phyloP scores from a whole-genome alignment of 202 grass and related monocot species.

The Saccharum hybrid region DNA sequence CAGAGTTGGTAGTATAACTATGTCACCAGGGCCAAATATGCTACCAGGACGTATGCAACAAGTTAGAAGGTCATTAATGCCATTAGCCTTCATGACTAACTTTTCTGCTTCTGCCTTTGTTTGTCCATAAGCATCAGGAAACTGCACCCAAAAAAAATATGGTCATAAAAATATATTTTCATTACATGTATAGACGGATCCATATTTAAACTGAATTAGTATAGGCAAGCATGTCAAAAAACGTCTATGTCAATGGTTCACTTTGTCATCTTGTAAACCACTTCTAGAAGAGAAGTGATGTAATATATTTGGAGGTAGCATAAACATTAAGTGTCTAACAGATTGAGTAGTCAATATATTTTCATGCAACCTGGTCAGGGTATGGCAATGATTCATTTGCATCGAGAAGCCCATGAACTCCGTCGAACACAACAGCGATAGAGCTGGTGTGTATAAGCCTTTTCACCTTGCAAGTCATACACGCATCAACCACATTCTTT shows the following conservation, averaged over 20 bases:
- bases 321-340: background rate
- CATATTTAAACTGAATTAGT: no score
- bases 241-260: background rate
- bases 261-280: background rate
- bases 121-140: no score
- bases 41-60: constrained; percentile 69
- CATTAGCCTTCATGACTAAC: constrained; percentile 58
- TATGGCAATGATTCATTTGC: constrained; percentile 63
- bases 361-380: constrained; percentile 57
- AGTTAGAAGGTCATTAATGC: constrained; percentile 52
- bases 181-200: no score
- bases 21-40: constrained; percentile 76
- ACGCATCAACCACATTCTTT: constrained; percentile 67
- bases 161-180: no score
- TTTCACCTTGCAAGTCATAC: constrained; percentile 62
- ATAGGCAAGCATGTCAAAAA: no score
- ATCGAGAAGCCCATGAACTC: constrained; percentile 63
- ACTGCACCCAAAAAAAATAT: no score
- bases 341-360: background rate
- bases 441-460: constrained; percentile 83
- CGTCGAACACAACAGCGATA: constrained; percentile 66
- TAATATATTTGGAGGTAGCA: background rate
- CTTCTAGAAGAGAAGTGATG: background rate
- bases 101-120: constrained; percentile 91
- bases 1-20: background rate